These are phyloP conservation scores for Fraxinus ornus DNA, from an alignment of 305 asterid genomes.

Conservation along the genomic window DNA sequence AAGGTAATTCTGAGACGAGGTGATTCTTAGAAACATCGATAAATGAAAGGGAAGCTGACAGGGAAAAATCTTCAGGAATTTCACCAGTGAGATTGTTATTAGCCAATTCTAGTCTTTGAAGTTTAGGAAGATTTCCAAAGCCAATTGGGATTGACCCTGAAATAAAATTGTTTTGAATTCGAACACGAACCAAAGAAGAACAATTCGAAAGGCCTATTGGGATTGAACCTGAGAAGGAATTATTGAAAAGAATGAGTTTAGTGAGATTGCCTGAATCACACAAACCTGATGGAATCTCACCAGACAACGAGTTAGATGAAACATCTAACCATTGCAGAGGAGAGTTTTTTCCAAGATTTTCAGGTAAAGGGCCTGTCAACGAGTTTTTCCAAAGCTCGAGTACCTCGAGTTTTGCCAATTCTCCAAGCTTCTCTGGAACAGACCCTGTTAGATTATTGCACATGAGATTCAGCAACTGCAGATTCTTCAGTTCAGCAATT, in stretches of 20 bases:
- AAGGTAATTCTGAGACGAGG: slow-evolving; percentile 53
- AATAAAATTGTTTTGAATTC: slow-evolving; percentile 57
- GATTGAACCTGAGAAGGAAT: slow-evolving; percentile 64
- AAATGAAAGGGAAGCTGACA: slow-evolving; percentile 60
- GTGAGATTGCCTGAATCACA: slow-evolving; percentile 59
- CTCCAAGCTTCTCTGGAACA: slow-evolving; percentile 51
- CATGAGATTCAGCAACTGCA: slow-evolving; percentile 77
- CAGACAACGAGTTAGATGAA: slow-evolving; percentile 57
- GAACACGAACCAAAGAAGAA: slow-evolving; percentile 62
- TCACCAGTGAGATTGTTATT: slow-evolving; percentile 57
- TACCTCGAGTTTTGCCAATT: slow-evolving; percentile 48
- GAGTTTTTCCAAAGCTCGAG: slow-evolving; percentile 71
- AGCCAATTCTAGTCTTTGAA: slow-evolving; percentile 63
- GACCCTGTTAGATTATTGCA: slow-evolving; percentile 53
- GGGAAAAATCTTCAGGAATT: slow-evolving; percentile 57
- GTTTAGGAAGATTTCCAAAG: slow-evolving; percentile 55
- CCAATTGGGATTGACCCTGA: slow-evolving; percentile 70
- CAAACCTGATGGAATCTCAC: slow-evolving; percentile 64
- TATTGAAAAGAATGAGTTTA: slow-evolving; percentile 75
- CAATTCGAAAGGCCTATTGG: slow-evolving; percentile 60
- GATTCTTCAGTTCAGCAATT: slow-evolving; percentile 47
- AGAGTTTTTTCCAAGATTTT: slow-evolving; percentile 51
- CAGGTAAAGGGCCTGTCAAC: slow-evolving; percentile 52
- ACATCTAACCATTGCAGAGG: slow-evolving; percentile 69
- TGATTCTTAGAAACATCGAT: slow-evolving; percentile 59